A percentile compares a stretch with the other conserved stretches of the same genome.
phyloP scores from a whole-genome alignment of 345 rosid genomes.

The Pugionium cornutum region DNA sequence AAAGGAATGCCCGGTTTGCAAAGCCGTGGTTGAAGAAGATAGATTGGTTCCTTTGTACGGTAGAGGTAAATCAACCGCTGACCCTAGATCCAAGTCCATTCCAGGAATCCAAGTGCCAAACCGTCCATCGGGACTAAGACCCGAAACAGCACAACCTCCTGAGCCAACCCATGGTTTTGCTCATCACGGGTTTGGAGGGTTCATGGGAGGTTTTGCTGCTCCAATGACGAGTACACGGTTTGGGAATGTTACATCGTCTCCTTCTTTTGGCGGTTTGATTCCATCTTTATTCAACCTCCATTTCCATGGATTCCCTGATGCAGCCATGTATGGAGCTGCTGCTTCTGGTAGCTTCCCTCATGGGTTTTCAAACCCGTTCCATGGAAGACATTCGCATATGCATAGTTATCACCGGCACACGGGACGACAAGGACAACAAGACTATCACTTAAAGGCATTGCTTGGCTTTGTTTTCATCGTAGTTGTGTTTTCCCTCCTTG shows the following conservation, averaged over 20 bases:
- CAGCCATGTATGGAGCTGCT: slow-evolving; percentile 69
- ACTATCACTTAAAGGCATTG: slow-evolving; percentile 64
- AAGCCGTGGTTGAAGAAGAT: slow-evolving; percentile 86
- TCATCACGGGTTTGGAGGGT: slow-evolving; percentile 80
- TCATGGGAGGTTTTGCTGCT: slow-evolving; percentile 79
- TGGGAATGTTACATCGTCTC: slow-evolving; percentile 79
- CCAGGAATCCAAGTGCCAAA: slow-evolving; percentile 83
- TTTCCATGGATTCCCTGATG: slow-evolving; percentile 80
- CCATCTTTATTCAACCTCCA: slow-evolving; percentile 84
- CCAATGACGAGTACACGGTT: slow-evolving; percentile 73
- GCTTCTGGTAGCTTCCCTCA: slow-evolving; percentile 65
- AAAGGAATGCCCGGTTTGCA: slow-evolving; percentile 91
- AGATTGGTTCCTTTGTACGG: slow-evolving; percentile 94
- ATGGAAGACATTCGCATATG: slow-evolving; percentile 63
- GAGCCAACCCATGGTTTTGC: slow-evolving; percentile 66
- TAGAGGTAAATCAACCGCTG: slow-evolving; percentile 79
- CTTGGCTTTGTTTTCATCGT: slow-evolving; percentile 52
- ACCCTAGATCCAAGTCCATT: slow-evolving; percentile 82
- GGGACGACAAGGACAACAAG: slow-evolving; percentile 72
- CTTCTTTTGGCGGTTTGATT: slow-evolving; percentile 84
- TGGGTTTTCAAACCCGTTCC: slow-evolving; percentile 67
- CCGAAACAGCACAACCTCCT: slow-evolving; percentile 91
- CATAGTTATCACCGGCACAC: slow-evolving; percentile 58
- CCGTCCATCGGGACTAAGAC: slow-evolving; percentile 97
- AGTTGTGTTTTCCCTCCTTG: slow-evolving; percentile 60